Base-by-base conservation (phyloP, 306 rosid genomes). In the Cucurbita moschata region DNA sequence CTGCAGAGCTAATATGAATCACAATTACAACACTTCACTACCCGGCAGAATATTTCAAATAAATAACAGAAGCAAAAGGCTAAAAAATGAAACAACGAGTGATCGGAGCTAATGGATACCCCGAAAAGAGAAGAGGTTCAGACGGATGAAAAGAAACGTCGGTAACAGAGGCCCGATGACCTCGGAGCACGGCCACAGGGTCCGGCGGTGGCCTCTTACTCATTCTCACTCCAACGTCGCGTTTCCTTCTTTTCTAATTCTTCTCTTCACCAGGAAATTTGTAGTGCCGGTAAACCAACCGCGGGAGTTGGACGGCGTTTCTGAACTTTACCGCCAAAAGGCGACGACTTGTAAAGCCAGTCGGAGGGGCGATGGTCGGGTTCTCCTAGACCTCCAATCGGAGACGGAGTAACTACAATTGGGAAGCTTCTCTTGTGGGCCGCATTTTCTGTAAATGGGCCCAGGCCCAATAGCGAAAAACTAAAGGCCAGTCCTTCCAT, bases 161-260 rank as follows among this genome's bases (percentile, higher is more conserved):
- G 19, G 37, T 89, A 74, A 93, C 96, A 3, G 96, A 90, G 77
- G 92, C 92, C 2, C 94, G 97, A 75, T 90, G 98, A 26, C 98
- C 94, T 64, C 97, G 82, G 18, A 93, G 89, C 43, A 90, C 96
- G 16, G 95, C 97, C 50, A 86, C 87, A 0, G 97, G 97, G 78
- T 94, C 98, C 38, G 97, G 98, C 16, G 96, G 80, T 2, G 81
- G 83, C 56, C 86, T 84, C 78, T 83, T 86, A 82, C 83, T 84
- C 96, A 89, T 87, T 82, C 50, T 83, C 90, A 18, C 79, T 79
- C 47, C 85, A 82, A 82, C 88, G 81, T 88, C 96, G 4, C 86
- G 89, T 18, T 15, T 50, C 2, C 39, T n/a, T 38, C 70, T 9
- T 39, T 63, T 8, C 11, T 15, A 18, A 65, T 38, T 13, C 13